Conservation (phyloP, 2,329 filamentous ascomycete species). For the Passalora sequoiae region DNA sequence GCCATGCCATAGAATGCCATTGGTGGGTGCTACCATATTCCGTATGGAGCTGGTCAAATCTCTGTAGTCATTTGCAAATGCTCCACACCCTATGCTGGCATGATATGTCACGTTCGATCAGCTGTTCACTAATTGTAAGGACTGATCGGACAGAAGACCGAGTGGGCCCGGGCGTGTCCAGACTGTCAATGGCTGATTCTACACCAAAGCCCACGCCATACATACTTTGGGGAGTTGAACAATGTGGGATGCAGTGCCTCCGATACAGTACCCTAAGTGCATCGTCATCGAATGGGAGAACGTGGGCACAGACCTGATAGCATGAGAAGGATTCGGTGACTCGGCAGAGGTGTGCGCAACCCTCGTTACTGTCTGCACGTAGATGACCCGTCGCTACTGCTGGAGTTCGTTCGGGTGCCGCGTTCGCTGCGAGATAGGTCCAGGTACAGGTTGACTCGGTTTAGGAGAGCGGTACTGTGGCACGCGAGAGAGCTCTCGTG, state of each 20-base stretch:
- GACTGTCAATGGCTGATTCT: not conserved
- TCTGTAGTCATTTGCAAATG: not conserved
- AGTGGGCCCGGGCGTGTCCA: not conserved
- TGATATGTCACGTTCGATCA: not conserved
- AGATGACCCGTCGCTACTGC: too few relatives aligned
- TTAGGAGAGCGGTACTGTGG: not conserved
- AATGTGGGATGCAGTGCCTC: not conserved
- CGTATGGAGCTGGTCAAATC: not conserved
- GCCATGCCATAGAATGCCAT: not conserved
- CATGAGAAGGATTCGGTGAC: not conserved
- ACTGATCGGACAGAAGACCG: not conserved
- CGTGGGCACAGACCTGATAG: not conserved
- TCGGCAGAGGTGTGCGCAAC: not conserved
- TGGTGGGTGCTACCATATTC: not conserved
- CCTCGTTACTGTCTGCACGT: not conserved
- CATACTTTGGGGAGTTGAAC: not conserved
- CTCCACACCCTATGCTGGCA: not conserved
- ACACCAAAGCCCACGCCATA: not conserved
- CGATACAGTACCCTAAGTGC: not conserved
- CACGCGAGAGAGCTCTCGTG: too few relatives aligned
- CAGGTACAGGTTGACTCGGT: constrained; percentile 1
- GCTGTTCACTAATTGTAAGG: not conserved
- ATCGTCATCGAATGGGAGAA: not conserved
- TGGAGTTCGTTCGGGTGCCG: too few relatives aligned
- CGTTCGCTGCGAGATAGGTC: not conserved